Conservation (phyloP, 108 stramenopile species). For the Phaeodactylum tricornutum region DNA sequence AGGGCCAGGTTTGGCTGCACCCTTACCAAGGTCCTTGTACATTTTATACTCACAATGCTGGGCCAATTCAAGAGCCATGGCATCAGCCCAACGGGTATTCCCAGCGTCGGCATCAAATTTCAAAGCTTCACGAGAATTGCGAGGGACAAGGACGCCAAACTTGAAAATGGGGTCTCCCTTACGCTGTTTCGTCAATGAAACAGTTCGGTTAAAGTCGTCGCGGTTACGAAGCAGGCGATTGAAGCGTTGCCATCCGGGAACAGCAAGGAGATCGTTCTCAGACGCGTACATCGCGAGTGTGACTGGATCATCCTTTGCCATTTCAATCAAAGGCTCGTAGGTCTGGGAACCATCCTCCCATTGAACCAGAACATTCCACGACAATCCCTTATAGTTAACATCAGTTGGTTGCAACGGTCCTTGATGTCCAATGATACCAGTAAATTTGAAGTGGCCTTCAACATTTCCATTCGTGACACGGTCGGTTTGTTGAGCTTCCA, state of each 20-base stretch:
- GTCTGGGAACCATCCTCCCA: conserved; percentile 22
- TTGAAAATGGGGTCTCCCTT: conserved; percentile 9
- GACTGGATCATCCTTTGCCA: conserved; percentile 20
- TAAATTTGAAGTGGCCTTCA: conserved; percentile 2
- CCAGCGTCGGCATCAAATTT: conserved; percentile 9
- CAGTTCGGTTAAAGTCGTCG: conserved; percentile 3
- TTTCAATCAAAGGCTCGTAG: conserved; percentile 14
- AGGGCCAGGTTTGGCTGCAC: background rate
- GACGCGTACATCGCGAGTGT: conserved; percentile 23
- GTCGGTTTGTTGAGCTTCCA: conserved; percentile 6
- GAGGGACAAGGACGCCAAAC: conserved; percentile 18
- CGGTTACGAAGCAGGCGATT: conserved; percentile 1
- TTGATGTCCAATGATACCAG: conserved; percentile 7
- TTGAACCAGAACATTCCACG: conserved; percentile 20
- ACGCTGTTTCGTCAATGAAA: too few relatives aligned
- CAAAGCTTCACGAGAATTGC: conserved; percentile 9
- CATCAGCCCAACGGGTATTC: conserved; percentile 21
- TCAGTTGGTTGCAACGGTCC: conserved; percentile 10
- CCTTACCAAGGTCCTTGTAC: conserved; percentile 16
- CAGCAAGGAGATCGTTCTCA: conserved; percentile 19
- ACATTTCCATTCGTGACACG: background rate
- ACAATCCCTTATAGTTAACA: conserved; percentile 12
- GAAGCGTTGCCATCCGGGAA: conserved; percentile 35
- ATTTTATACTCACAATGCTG: conserved; percentile 16
- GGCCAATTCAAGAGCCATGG: conserved; percentile 6